Evolutionary conservation across 306 rosid genomes (phyloP).

Genomic region (Prunus salicina): DNA sequence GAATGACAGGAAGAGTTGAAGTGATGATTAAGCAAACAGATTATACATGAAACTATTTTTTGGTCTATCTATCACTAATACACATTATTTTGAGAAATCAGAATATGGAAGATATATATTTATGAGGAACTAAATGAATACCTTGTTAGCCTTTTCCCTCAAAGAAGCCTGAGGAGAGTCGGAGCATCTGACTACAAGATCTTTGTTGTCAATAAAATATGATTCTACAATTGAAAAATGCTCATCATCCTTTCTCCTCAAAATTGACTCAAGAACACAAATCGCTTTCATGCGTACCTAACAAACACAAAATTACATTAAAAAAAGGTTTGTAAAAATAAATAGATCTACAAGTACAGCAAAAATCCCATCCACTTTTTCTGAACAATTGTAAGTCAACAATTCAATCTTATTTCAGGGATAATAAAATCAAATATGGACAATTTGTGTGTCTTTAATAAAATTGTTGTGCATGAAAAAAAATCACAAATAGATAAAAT

Average conservation of each 20-base stretch:
- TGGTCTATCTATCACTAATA: neutral
- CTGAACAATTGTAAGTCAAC: neutral
- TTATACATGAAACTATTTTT: neutral
- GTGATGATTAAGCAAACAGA: neutral
- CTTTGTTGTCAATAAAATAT: conserved; percentile 72
- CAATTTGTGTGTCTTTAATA: neutral
- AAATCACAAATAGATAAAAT: neutral
- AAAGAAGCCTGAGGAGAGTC: conserved; percentile 96
- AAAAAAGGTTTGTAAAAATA: conserved; percentile 8
- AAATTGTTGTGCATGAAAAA: neutral
- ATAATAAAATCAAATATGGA: neutral
- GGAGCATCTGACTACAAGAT: conserved; percentile 69
- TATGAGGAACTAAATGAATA: conserved; percentile 17
- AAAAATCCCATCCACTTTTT: neutral
- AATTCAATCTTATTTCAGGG: neutral
- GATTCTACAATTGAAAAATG: conserved; percentile 59
- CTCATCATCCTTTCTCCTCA: conserved; percentile 74
- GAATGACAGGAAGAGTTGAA: neutral
- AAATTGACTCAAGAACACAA: conserved; percentile 85
- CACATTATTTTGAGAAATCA: neutral
- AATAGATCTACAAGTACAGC: neutral
- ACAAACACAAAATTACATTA: conserved; percentile 18
- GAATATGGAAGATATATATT: neutral
- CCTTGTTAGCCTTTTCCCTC: conserved; percentile 93
- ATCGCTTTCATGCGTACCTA: conserved; percentile 99